Base-by-base conservation (phyloP, 257 asterid genomes). In the Orobanche coerulescens region DNA sequence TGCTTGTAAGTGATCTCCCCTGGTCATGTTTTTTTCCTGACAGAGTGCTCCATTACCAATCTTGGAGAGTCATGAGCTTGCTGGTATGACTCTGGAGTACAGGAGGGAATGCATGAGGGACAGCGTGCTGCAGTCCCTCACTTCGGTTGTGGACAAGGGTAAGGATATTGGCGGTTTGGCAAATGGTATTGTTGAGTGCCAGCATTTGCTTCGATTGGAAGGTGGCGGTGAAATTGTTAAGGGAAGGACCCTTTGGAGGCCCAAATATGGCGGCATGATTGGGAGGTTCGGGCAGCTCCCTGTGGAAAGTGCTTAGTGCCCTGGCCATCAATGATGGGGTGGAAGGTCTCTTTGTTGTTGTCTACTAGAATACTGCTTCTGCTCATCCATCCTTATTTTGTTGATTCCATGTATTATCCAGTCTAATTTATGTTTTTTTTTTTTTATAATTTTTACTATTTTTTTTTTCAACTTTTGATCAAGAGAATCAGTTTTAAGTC, bases 61-160 rank as follows among this genome's bases (percentile, higher is more conserved):
- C 44, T 36, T 93, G 78, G 99, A 90, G 82, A 82, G 82, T 47
- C 93, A 87, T 4, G 99, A 93, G 81, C 87, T 93, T 10, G 82
- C 81, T 24, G 82, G 89, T 24, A 71, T 89, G 90, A 89, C 93
- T 12, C 67, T 93, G 25, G 99, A 93, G 74, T 93, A 89, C 67
- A 72, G 96, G 65, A 87, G 97, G 83, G 99, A 93, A 71, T 93
- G 99, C 76, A 79, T 77, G 82, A 93, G 82, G 85, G 99, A 93
- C 95, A 84, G 95, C 22, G 84, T 86, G 65, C 79, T 93, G 73
- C 88, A 93, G 78, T 93, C 99, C 69, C 94, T 89, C 26, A 80
- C 95, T 19, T 83, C 94, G 15, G 81, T 93, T 39, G 58, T 78
- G 46, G 79, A 67, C 54, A 70, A 82, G 46, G 79, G 63, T 49